Conservation (phyloP, 2,329 filamentous ascomycete genomes). For the Cordyceps militaris region DNA sequence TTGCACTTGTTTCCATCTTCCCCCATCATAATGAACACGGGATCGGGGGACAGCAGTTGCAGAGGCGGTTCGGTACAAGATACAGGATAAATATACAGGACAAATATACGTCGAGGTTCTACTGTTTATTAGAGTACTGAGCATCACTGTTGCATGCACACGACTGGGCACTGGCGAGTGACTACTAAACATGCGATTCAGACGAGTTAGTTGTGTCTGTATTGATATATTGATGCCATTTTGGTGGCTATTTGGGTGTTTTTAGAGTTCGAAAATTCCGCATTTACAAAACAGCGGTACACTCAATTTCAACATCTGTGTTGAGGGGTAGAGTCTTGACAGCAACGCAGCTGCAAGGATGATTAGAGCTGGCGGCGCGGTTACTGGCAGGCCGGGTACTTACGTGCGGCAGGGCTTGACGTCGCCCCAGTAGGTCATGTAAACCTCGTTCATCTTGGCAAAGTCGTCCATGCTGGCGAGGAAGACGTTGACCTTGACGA, state of each 20-base stretch:
- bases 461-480: constrained; percentile 68
- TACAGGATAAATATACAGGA: too few species aligned
- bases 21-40: too few species aligned
- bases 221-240: background rate
- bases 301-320: constrained; percentile 20
- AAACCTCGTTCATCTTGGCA: constrained; percentile 66
- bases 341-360: constrained; percentile 24
- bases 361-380: background rate
- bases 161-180: background rate
- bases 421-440: constrained; percentile 59
- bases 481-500: constrained; percentile 70
- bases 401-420: constrained; percentile 39
- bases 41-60: too few species aligned
- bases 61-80: too few species aligned
- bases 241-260: background rate
- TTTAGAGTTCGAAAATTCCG: background rate
- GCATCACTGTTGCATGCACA: background rate
- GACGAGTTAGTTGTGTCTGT: background rate
- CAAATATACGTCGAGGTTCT: too few species aligned
- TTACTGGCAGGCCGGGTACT: constrained; percentile 13
- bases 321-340: constrained; percentile 20
- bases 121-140: too few species aligned
- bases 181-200: background rate
- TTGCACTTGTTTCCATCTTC: too few species aligned
- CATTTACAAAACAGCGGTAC: constrained; percentile 24